Base-by-base conservation (phyloP, 257 asterid genomes). In the Solanum virginianum region DNA sequence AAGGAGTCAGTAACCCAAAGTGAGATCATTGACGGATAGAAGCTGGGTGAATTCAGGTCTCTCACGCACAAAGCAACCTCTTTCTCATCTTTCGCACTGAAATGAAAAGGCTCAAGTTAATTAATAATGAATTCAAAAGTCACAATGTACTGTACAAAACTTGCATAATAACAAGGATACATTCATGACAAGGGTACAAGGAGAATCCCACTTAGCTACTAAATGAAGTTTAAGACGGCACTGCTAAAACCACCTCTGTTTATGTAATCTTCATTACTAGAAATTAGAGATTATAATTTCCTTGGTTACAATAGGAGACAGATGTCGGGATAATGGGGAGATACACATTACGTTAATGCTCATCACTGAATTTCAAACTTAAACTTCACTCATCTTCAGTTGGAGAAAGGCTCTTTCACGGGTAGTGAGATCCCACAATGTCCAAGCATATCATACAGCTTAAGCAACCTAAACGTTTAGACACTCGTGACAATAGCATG, bases 1-100 rank as follows among this genome's bases (percentile, higher is more conserved):
- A 97, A 97, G 51, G 99, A 97, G 86, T 97, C 97, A 1, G 83
- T 90, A 47, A 97, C 89, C 99, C 99, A 97, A 63, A 90, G 84
- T 84, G 97, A 92, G 71, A 96, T 89, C 98, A 96, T 93, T 15
- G 95, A 90, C 24, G 99, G 97, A 88, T 94, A 89, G 86, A 92
- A 93, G 90, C 89, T 87, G 22, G 98, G 95, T 69, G 94, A 49
- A 83, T 94, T 93, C 88, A 96, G 85, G 9, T 96, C 99, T 88
- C 91, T 96, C 88, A 96, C 89, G 88, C 99, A 91, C 80, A 93
- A 83, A 86, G 94, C 93, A 82, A 94, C 93, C 89, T 96, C 99
- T 29, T 90, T 91, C 88, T 92, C 95, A 85, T 96, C 99, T 86
- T 92, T 92, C 45, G 92, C 98, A 79, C 99, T 96, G 95, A 83